Evolutionary conservation across 2,329 filamentous ascomycete genomes (phyloP).

Genomic region (Pleurostoma richardsiae): DNA sequence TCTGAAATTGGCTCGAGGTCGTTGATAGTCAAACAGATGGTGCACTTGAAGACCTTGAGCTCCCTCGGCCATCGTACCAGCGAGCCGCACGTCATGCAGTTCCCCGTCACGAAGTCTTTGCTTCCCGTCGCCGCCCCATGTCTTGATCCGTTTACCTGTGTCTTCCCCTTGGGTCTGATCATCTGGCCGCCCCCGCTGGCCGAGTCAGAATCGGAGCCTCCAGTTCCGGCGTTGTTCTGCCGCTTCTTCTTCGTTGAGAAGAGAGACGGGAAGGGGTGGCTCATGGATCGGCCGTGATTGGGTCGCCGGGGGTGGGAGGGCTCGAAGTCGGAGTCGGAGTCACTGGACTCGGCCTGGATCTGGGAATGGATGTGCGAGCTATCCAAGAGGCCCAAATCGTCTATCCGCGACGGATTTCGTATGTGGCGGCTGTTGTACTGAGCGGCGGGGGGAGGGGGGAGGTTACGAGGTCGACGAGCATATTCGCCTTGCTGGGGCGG

Average conservation of each 20-base stretch:
- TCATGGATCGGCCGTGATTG: conserved; percentile 62
- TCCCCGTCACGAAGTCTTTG: conserved; percentile 62
- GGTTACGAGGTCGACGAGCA: neutral
- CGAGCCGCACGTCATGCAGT: conserved; percentile 82
- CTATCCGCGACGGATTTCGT: neutral
- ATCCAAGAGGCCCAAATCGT: neutral
- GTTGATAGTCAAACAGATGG: conserved; percentile 80
- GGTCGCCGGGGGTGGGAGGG: conserved; percentile 13
- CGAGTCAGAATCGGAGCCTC: conserved; percentile 29
- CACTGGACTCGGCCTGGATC: neutral
- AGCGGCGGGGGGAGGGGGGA: neutral
- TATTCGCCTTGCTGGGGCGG: neutral
- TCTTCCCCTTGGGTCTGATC: conserved; percentile 15
- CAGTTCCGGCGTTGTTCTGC: conserved; percentile 29
- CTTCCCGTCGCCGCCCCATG: conserved; percentile 19
- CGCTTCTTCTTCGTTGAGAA: conserved; percentile 59
- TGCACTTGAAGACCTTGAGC: conserved; percentile 72
- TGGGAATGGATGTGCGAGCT: neutral
- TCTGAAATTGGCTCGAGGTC: conserved; percentile 53
- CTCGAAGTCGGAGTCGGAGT: neutral
- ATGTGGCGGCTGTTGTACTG: neutral
- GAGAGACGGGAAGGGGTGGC: conserved; percentile 72
- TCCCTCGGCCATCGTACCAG: conserved; percentile 74
- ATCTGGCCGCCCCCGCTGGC: conserved; percentile 37
- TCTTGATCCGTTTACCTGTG: conserved; percentile 1